A percentile compares a stretch with the other conserved stretches of the same genome.
Evolutionary conservation across 257 asterid species (phyloP).

Genomic region (Penstemon davidsonii): DNA sequence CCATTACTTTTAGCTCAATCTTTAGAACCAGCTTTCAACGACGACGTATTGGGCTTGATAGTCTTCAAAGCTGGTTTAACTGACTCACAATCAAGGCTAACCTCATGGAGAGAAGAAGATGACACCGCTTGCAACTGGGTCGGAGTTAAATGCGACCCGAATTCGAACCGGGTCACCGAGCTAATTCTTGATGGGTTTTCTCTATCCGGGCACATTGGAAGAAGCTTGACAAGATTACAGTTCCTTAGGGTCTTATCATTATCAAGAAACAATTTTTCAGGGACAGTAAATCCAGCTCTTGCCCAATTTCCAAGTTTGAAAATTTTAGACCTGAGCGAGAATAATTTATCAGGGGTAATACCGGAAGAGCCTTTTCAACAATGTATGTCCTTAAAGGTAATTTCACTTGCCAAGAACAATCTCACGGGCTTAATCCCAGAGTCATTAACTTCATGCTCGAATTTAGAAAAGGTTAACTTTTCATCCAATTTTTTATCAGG

Average conservation of each 20-base stretch:
- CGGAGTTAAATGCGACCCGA: slow-evolving; percentile 64
- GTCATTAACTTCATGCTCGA: slow-evolving; percentile 56
- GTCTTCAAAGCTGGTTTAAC: slow-evolving; percentile 66
- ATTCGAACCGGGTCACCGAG: slow-evolving; percentile 59
- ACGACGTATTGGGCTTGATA: slow-evolving; percentile 80
- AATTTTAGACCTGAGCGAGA: slow-evolving; percentile 60
- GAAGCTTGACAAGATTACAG: slow-evolving; percentile 55
- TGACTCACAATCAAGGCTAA: slow-evolving; percentile 63
- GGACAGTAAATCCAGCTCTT: slow-evolving; percentile 54
- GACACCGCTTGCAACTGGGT: slow-evolving; percentile 67
- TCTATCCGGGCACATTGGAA: slow-evolving; percentile 72
- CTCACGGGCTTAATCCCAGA: slow-evolving; percentile 64
- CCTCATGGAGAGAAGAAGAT: slow-evolving; percentile 80
- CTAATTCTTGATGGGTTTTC: slow-evolving; percentile 53
- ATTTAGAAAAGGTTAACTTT: slow-evolving; percentile 51
- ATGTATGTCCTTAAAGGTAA: slow-evolving; percentile 50
- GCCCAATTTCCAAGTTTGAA: slow-evolving; percentile 46
- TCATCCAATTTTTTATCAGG: slow-evolving; percentile 72
- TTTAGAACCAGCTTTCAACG: slow-evolving; percentile 65
- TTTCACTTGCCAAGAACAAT: slow-evolving; percentile 70
- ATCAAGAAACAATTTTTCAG: slow-evolving; percentile 67
- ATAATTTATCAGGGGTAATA: slow-evolving; percentile 51
- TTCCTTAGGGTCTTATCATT: slow-evolving; percentile 51
- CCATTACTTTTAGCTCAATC: slow-evolving; percentile 37
- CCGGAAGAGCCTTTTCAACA: slow-evolving; percentile 62